Base-by-base conservation (phyloP, 257 asterid genomes). In the Salvia rosmarinus region DNA sequence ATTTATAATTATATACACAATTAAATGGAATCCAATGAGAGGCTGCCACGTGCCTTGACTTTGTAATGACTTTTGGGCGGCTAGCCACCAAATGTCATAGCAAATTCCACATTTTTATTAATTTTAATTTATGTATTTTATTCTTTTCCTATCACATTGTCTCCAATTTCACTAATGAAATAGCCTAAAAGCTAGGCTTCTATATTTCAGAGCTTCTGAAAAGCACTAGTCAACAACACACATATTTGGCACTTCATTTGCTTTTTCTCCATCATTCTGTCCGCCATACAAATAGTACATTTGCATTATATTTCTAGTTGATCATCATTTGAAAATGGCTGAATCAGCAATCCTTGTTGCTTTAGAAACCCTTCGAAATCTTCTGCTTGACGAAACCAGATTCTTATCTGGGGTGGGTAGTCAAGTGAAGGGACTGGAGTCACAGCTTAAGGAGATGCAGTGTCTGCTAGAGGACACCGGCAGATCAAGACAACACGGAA, bases 371-470 rank as follows among this genome's bases (percentile, higher is more conserved):
- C 42, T 76, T 52, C 67, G 76, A 0, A 51, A 52, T 39, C 54
- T 69, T 62, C 37, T 76, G 35, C 3, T 52, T 2, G 66, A 59
- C 17, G 80, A 75, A 68, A 42, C 59, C 14, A 51, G 19, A 20
- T 70, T 69, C 35, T 61, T 76, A 30, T n/a, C 34, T 21, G 75
- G 80, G 0, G 67, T 76, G 20, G 21, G 67, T 43, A 17, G 23
- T 13, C 6, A 75, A 59, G 80, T 68, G 32, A 56, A 54, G 42
- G 73, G 40, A 20, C 9, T 68, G 9, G 16, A 40, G 4, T 52
- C 28, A 1, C 54, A 68, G 62, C 40, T 68, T 0, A 54, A 68
- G 5, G 64, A 54, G 14, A 37, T 68, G 20, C 63, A 21, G 37
- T 68, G 73, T 68, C 54, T 68, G 28, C 9, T 68, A 1, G 40